phyloP scores from a whole-genome alignment of 2,329 filamentous ascomycete genomes.

The Monascus ruber region DNA sequence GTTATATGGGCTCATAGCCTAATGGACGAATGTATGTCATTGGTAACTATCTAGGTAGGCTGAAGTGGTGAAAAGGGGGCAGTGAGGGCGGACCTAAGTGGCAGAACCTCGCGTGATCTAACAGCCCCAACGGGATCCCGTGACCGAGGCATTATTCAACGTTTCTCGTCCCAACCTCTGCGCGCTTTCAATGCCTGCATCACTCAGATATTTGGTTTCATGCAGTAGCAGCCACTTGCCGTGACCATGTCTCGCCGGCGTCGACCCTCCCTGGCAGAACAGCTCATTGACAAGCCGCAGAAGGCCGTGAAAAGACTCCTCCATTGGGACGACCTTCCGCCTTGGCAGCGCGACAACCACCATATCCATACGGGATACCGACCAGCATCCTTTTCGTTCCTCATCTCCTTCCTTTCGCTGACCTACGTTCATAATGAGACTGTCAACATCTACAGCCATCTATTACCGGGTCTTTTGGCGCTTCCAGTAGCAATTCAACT shows the following conservation, averaged over 20 bases:
- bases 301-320: slow-evolving; percentile 26
- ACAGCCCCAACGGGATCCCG: no score
- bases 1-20: no score
- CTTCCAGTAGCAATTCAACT: slow-evolving; percentile 42
- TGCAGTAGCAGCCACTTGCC: background rate
- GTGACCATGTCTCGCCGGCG: slow-evolving; percentile 21
- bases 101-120: no score
- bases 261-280: slow-evolving; percentile 15
- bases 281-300: slow-evolving; percentile 18
- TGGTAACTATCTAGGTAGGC: no score
- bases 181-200: no score
- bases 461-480: slow-evolving; percentile 55
- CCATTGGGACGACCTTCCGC: slow-evolving; percentile 41
- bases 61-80: no score
- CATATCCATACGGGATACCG: slow-evolving; percentile 59
- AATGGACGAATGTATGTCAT: no score
- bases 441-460: slow-evolving; percentile 62
- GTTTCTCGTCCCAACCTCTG: no score
- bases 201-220: background rate
- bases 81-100: no score
- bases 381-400: slow-evolving; percentile 50
- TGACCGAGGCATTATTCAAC: no score
- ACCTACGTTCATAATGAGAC: slow-evolving; percentile 57
- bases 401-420: slow-evolving; percentile 46
- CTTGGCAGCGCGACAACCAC: slow-evolving; percentile 54